Evolutionary conservation across 352 stramenopile genomes (phyloP).

Genomic region (Paralagenidium karlingii): DNA sequence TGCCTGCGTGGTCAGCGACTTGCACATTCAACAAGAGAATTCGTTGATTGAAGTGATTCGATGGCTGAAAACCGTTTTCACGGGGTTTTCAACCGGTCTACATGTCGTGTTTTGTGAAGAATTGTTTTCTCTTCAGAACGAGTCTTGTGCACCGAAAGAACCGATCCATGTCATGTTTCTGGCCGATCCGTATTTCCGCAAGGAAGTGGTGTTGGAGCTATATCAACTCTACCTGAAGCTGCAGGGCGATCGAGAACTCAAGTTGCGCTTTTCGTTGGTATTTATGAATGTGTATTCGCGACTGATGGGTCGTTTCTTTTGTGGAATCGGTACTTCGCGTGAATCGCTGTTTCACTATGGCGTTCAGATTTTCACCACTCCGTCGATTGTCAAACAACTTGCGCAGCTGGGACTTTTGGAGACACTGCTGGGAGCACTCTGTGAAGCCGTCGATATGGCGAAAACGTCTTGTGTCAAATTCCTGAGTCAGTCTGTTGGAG

Average conservation of each 20-base stretch:
- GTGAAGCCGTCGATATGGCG: too few species aligned
- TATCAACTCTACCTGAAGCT: slow-evolving; percentile 93
- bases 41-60: slow-evolving; percentile 45
- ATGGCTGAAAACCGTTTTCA: slow-evolving; percentile 75
- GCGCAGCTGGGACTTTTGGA: too few species aligned
- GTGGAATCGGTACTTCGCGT: slow-evolving; percentile 78
- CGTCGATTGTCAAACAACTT: slow-evolving; percentile 82
- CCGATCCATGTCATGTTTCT: slow-evolving; percentile 86
- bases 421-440: too few species aligned
- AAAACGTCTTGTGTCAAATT: too few species aligned
- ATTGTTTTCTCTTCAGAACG: slow-evolving; percentile 34
- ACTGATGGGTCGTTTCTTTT: slow-evolving; percentile 83
- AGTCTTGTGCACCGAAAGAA: too few species aligned
- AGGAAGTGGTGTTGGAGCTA: slow-evolving; percentile 82
- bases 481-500: too few species aligned
- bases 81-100: too few species aligned
- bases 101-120: slow-evolving; percentile 59
- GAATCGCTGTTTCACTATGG: slow-evolving; percentile 85
- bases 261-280: slow-evolving; percentile 85
- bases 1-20: slow-evolving; percentile 62
- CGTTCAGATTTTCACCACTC: slow-evolving; percentile 90
- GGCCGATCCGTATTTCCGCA: slow-evolving; percentile 91
- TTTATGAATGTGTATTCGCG: slow-evolving; percentile 78
- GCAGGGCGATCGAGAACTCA: slow-evolving; percentile 90
- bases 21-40: slow-evolving; percentile 58